Percentiles rank a stretch among this genome's conserved stretches.
Evolutionary conservation across 352 stramenopile genomes (phyloP).

Genomic region (Pythium chondricola): DNA sequence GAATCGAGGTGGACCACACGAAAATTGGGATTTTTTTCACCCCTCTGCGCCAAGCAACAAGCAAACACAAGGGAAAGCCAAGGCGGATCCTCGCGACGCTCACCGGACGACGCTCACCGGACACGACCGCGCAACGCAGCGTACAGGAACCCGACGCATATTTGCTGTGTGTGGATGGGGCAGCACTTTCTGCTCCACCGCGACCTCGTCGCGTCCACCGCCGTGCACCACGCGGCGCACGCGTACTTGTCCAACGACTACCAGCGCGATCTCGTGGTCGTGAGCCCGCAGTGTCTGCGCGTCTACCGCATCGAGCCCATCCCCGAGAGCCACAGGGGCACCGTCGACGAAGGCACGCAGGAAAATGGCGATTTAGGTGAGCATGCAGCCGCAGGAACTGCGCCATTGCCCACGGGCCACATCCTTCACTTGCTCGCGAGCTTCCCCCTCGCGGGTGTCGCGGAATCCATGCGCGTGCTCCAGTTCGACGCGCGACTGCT

Average conservation of each 20-base stretch:
- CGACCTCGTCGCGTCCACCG: constrained; percentile 72
- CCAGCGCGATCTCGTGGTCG: constrained; percentile 64
- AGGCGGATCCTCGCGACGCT: neutral
- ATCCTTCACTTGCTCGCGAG: constrained; percentile 66
- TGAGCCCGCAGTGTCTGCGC: constrained; percentile 64
- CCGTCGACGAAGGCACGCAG: neutral
- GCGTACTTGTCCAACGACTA: constrained; percentile 62
- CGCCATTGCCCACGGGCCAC: constrained; percentile 35
- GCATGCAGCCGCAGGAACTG: neutral
- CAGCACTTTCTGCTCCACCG: constrained; percentile 84
- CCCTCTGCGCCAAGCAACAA: neutral
- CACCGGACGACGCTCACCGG: neutral
- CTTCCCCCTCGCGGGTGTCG: constrained; percentile 68
- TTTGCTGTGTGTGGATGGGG: too few relatives aligned
- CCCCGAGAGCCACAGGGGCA: constrained; percentile 9
- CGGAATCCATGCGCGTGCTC: constrained; percentile 65
- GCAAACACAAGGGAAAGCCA: neutral
- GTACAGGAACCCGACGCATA: too few relatives aligned
- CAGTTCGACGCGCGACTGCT: constrained; percentile 56
- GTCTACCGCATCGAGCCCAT: constrained; percentile 78
- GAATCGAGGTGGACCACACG: constrained; percentile 7
- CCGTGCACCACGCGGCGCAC: constrained; percentile 66
- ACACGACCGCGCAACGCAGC: neutral
- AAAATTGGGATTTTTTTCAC: neutral
- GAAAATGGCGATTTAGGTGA: neutral